Percentiles rank a stretch among this genome's conserved stretches.
phyloP scores from a whole-genome alignment of 805 yeast genomes.

The Metschnikowia proteae region DNA sequence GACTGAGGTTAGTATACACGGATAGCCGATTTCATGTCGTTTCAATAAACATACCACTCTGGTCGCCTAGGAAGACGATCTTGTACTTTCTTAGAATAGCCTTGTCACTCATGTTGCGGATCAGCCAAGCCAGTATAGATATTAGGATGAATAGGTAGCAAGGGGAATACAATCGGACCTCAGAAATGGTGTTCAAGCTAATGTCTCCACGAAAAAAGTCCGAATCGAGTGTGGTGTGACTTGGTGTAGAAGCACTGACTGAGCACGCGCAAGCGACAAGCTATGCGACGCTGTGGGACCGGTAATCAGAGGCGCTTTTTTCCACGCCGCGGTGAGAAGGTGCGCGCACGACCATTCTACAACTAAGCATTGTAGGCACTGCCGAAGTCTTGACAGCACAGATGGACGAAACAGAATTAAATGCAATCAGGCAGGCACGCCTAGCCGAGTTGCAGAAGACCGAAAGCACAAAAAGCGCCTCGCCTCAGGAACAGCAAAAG shows the following conservation, averaged over 20 bases:
- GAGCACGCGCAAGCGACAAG: neutral
- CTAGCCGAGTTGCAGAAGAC: conserved; percentile 73
- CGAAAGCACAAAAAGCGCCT: conserved; percentile 29
- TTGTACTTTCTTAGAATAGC: conserved; percentile 63
- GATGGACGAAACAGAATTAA: conserved; percentile 85
- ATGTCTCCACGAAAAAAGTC: neutral
- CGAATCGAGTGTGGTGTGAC: neutral
- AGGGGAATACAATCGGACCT: neutral
- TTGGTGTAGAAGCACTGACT: neutral
- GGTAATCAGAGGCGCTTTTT: neutral
- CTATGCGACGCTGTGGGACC: neutral
- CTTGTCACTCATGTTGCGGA: conserved; percentile 26
- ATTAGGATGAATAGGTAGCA: neutral
- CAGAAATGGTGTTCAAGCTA: neutral
- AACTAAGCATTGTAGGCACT: neutral
- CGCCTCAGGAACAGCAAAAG: conserved; percentile 34
- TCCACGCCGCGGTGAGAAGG: conserved; percentile 2
- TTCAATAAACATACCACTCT: conserved; percentile 53
- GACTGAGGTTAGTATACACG: conserved; percentile 39
- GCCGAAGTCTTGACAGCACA: neutral
- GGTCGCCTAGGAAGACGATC: conserved; percentile 95
- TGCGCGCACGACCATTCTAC: conserved; percentile 1
- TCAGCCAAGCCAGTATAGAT: neutral
- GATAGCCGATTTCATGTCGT: neutral
- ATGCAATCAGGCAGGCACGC: conserved; percentile 92